phyloP scores from a whole-genome alignment of 768 basidiomycete genomes.

The Panaeolus papilionaceus region DNA sequence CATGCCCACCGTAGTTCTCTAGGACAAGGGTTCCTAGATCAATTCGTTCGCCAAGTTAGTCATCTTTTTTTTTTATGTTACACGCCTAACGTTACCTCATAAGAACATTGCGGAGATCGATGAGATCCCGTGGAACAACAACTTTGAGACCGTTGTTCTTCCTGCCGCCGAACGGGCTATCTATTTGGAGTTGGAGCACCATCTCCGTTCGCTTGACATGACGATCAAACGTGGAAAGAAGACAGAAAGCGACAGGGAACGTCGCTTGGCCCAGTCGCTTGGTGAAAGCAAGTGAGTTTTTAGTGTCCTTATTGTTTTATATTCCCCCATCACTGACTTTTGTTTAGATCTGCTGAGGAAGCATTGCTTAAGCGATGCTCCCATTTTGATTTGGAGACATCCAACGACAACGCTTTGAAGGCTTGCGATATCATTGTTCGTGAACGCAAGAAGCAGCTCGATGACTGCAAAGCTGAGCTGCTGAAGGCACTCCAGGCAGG shows the following conservation, averaged over 20 bases:
- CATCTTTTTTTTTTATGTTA: not conserved
- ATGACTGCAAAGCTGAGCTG: conserved; percentile 80
- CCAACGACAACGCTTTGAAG: conserved; percentile 80
- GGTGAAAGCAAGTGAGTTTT: conserved; percentile 84
- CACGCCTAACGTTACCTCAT: conserved; percentile 20
- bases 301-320: conserved; percentile 13
- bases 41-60: conserved; percentile 83
- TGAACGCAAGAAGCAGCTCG: conserved; percentile 80
- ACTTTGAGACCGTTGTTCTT: conserved; percentile 69
- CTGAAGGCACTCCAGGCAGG: conserved; percentile 68
- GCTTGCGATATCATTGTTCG: conserved; percentile 92
- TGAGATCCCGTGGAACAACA: conserved; percentile 82
- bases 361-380: conserved; percentile 95
- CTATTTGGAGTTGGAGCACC: conserved; percentile 93
- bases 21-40: conserved; percentile 83
- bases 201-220: conserved; percentile 91
- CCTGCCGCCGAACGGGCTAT: conserved; percentile 95
- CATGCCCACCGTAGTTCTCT: conserved; percentile 85
- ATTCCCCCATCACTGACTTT: conserved; percentile 17
- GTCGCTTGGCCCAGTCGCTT: conserved; percentile 83
- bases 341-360: conserved; percentile 81
- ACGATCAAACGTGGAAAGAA: conserved; percentile 67
- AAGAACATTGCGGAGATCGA: conserved; percentile 97
- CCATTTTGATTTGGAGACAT: conserved; percentile 86
- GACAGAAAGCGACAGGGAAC: conserved; percentile 86